Percentiles rank a stretch among this genome's conserved stretches.
These are phyloP conservation scores for Capronia epimyces DNA, from an alignment of 2,329 filamentous ascomycete genomes.

Conservation along the genomic window DNA sequence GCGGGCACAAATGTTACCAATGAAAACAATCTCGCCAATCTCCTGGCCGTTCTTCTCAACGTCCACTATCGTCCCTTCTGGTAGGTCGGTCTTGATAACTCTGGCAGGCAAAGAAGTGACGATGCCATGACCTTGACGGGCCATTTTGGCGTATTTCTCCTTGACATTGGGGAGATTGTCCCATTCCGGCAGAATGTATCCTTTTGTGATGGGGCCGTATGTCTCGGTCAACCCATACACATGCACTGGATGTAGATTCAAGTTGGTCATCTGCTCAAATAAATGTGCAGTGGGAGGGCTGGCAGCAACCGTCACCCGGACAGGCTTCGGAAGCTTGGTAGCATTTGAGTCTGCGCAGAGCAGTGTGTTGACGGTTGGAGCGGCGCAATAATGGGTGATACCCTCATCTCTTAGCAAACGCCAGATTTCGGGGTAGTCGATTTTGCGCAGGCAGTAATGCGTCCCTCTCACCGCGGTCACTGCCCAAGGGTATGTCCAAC, in stretches of 20 bases:
- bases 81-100: slow-evolving; percentile 72
- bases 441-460: slow-evolving; percentile 88
- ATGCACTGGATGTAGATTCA: slow-evolving; percentile 87
- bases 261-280: slow-evolving; percentile 81
- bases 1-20: slow-evolving; percentile 84
- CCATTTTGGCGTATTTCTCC: slow-evolving; percentile 85
- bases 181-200: slow-evolving; percentile 83
- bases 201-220: slow-evolving; percentile 92
- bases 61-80: slow-evolving; percentile 56
- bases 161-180: slow-evolving; percentile 59
- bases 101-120: slow-evolving; percentile 74
- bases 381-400: slow-evolving; percentile 93
- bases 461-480: slow-evolving; percentile 91
- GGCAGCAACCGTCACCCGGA: slow-evolving; percentile 86
- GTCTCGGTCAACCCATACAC: slow-evolving; percentile 87
- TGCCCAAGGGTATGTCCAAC: slow-evolving; percentile 87
- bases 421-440: slow-evolving; percentile 94
- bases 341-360: slow-evolving; percentile 78
- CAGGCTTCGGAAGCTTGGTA: slow-evolving; percentile 59
- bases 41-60: slow-evolving; percentile 66
- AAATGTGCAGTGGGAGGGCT: slow-evolving; percentile 83
- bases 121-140: slow-evolving; percentile 87
- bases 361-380: slow-evolving; percentile 91
- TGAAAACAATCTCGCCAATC: slow-evolving; percentile 78
- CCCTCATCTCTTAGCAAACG: slow-evolving; percentile 74